Evolutionary conservation across 106 monocot species (phyloP).

Genomic region (Dioscorea dumetorum): DNA sequence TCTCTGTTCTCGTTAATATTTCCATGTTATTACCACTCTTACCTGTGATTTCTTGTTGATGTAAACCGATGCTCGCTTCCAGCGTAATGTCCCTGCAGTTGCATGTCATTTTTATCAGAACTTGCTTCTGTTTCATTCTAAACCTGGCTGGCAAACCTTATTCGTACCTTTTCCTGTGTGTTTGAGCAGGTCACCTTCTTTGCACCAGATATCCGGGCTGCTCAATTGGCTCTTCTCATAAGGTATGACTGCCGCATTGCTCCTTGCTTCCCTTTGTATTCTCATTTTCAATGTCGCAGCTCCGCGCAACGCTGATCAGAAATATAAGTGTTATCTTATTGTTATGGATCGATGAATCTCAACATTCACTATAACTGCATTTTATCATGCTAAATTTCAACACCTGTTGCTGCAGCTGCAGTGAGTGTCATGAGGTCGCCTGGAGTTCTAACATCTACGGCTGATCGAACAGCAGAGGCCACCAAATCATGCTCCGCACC

Average conservation of each 20-base stretch:
- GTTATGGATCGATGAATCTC: too few relatives aligned
- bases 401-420: constrained; percentile 91
- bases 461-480: constrained; percentile 42
- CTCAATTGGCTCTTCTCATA: constrained; percentile 37
- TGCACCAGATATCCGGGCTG: constrained; percentile 55
- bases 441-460: constrained; percentile 46
- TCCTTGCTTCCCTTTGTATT: constrained; percentile 43
- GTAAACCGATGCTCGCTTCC: constrained; percentile 61
- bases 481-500: constrained; percentile 49
- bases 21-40: constrained; percentile 1
- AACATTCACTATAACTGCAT: too few relatives aligned
- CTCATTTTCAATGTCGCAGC: constrained; percentile 67
- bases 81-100: constrained; percentile 45
- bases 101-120: too few relatives aligned
- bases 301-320: constrained; percentile 55
- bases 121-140: too few relatives aligned
- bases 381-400: neutral
- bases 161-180: constrained; percentile 53
- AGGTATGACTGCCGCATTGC: constrained; percentile 49
- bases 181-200: constrained; percentile 68
- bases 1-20: neutral
- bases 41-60: constrained; percentile 91
- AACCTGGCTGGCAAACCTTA: too few relatives aligned
- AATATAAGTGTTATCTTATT: too few relatives aligned
- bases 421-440: constrained; percentile 90